A percentile compares a stretch with the other conserved stretches of the same genome.
These are phyloP conservation scores for Elsinoe batatas DNA, from an alignment of 2,329 filamentous ascomycete genomes.

Conservation along the genomic window DNA sequence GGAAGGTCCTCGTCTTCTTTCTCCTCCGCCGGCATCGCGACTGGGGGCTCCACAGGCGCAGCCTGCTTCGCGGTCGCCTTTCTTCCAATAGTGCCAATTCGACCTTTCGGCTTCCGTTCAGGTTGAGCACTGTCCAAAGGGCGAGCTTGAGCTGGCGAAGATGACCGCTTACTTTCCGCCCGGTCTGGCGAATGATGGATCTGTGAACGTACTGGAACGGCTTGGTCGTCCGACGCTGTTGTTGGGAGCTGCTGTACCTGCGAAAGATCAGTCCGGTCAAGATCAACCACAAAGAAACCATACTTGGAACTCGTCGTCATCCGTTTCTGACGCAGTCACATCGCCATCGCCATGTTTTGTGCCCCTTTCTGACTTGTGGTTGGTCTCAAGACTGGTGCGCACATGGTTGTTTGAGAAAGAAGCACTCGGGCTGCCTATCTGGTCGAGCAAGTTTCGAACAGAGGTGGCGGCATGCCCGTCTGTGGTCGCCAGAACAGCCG, in stretches of 20 bases:
- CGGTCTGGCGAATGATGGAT: background rate
- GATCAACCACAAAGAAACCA: background rate
- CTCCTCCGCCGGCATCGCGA: background rate
- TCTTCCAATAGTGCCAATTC: constrained; percentile 17
- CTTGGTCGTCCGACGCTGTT: background rate
- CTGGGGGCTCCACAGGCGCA: background rate
- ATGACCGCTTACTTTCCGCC: too few relatives aligned
- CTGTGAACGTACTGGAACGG: background rate
- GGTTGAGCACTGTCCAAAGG: background rate
- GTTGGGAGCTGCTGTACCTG: constrained; percentile 1
- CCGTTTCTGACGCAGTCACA: constrained; percentile 22
- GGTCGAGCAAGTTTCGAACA: background rate
- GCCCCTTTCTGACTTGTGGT: background rate
- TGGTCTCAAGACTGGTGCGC: background rate
- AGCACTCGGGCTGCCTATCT: background rate
- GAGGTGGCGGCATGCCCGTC: background rate
- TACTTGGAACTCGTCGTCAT: constrained; percentile 28
- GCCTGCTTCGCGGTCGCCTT: constrained; percentile 2
- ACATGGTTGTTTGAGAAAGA: background rate
- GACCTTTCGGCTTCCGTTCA: background rate
- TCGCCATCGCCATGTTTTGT: background rate
- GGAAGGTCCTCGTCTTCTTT: background rate
- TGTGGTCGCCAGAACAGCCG: background rate
- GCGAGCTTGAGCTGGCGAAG: too few relatives aligned
- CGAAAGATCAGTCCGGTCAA: background rate